These are phyloP conservation scores for Hypoxylon sp. DNA, from an alignment of 2,329 filamentous ascomycete species.

Conservation along the genomic window DNA sequence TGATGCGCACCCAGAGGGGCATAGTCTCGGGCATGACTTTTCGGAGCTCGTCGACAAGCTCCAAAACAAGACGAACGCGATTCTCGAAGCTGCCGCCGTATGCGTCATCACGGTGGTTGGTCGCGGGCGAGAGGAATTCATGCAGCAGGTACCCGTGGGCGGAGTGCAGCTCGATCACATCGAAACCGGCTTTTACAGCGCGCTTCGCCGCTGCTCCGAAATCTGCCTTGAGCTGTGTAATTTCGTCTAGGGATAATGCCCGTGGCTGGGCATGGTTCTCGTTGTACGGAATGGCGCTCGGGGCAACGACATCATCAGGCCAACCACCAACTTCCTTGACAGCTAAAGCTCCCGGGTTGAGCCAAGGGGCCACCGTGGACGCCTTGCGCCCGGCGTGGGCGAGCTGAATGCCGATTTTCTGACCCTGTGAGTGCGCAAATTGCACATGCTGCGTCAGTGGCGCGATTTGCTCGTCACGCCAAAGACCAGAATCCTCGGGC, in stretches of 20 bases:
- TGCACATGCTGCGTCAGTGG: constrained; percentile 56
- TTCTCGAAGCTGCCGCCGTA: constrained; percentile 82
- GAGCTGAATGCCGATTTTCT: constrained; percentile 80
- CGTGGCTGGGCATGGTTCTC: constrained; percentile 69
- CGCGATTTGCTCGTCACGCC: constrained; percentile 79
- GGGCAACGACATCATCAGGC: constrained; percentile 61
- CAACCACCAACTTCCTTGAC: constrained; percentile 56
- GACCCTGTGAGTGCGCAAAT: constrained; percentile 66
- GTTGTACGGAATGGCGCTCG: constrained; percentile 72
- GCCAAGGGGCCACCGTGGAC: constrained; percentile 56
- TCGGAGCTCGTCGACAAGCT: constrained; percentile 75
- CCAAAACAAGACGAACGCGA: constrained; percentile 76
- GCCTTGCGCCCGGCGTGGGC: constrained; percentile 72
- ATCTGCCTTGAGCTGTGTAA: constrained; percentile 55
- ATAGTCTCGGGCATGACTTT: constrained; percentile 73
- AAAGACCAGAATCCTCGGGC: constrained; percentile 76
- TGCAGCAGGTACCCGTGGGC: constrained; percentile 85
- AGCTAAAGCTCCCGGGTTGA: constrained; percentile 49
- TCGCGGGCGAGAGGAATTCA: constrained; percentile 76
- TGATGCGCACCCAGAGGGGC: constrained; percentile 78
- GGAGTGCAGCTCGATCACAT: constrained; percentile 80
- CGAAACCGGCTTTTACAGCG: constrained; percentile 67
- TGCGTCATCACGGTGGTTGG: constrained; percentile 77
- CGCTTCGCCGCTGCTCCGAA: constrained; percentile 56
- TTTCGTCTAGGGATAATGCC: constrained; percentile 67